Evolutionary conservation across 129 eudicot genomes (phyloP).

Genomic region (Deinandra increscens): DNA sequence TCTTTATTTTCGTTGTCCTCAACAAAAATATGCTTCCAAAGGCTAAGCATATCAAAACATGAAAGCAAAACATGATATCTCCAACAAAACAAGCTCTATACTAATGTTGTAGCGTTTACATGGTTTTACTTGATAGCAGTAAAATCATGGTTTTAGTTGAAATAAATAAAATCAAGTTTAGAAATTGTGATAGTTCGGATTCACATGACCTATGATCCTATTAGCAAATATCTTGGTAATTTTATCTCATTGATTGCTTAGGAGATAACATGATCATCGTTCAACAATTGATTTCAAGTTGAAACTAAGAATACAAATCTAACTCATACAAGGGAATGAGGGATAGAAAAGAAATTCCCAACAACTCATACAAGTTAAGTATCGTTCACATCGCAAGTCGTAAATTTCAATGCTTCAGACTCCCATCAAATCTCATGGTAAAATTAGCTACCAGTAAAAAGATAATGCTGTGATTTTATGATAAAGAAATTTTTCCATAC

Average conservation of each 20-base stretch:
- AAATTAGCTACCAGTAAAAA: slow-evolving; percentile 6
- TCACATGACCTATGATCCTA: neutral
- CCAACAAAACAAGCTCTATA: slow-evolving; percentile 7
- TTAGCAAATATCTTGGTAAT: neutral
- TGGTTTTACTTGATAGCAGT: neutral
- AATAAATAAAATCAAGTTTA: neutral
- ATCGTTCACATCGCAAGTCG: slow-evolving; percentile 12
- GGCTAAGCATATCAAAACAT: neutral
- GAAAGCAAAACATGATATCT: neutral
- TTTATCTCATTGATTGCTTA: neutral
- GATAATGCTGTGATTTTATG: slow-evolving; percentile 10
- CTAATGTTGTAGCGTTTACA: neutral
- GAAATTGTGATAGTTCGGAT: neutral
- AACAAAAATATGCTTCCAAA: neutral
- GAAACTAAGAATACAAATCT: neutral
- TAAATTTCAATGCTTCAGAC: slow-evolving; percentile 3
- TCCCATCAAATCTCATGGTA: slow-evolving; percentile 13
- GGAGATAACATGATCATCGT: neutral
- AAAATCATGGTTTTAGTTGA: neutral
- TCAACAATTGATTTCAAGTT: slow-evolving; percentile 2
- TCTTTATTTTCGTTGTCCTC: slow-evolving; percentile 7
- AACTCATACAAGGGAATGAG: neutral
- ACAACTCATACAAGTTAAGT: slow-evolving; percentile 8
- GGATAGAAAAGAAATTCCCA: neutral
- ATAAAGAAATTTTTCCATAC: neutral